Evolutionary conservation across 1,139 yeast genomes (phyloP).

Genomic region (Saccharomyces hybrid): DNA sequence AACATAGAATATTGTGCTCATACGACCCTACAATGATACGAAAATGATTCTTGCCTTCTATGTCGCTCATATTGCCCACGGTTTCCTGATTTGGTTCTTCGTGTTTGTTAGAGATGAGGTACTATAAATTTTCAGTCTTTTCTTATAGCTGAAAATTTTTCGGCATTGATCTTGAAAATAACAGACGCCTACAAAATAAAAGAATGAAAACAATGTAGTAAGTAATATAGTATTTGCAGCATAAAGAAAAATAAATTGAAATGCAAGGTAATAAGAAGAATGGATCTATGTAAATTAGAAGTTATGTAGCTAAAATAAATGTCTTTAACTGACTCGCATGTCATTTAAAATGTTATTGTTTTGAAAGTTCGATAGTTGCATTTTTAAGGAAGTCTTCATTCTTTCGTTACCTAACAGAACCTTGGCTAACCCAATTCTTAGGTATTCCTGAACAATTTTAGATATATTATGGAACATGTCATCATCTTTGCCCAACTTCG

Average conservation of each 20-base stretch:
- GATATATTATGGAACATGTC: slow-evolving; percentile 24
- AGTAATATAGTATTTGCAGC: not conserved
- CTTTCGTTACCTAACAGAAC: slow-evolving; percentile 65
- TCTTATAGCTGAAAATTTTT: not conserved
- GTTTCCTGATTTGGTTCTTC: not conserved
- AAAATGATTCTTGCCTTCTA: slow-evolving; percentile 36
- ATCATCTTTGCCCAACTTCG: slow-evolving; percentile 43
- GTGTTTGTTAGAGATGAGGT: not conserved
- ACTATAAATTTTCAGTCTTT: not conserved
- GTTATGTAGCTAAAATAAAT: not conserved
- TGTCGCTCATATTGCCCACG: not conserved
- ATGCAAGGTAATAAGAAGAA: not conserved
- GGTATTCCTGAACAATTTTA: slow-evolving; percentile 38
- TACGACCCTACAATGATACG: slow-evolving; percentile 90
- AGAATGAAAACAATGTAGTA: not conserved
- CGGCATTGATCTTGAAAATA: not conserved
- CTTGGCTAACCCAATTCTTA: slow-evolving; percentile 51
- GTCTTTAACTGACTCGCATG: slow-evolving; percentile 8
- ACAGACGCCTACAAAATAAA: not conserved
- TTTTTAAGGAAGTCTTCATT: slow-evolving; percentile 48
- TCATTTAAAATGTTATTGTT: slow-evolving; percentile 14
- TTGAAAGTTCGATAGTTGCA: slow-evolving; percentile 27
- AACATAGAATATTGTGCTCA: slow-evolving; percentile 84
- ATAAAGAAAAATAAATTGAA: not conserved
- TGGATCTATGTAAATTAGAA: not conserved